Conservation (phyloP, 768 basidiomycete species). For the Hysterangium stoloniferum region DNA sequence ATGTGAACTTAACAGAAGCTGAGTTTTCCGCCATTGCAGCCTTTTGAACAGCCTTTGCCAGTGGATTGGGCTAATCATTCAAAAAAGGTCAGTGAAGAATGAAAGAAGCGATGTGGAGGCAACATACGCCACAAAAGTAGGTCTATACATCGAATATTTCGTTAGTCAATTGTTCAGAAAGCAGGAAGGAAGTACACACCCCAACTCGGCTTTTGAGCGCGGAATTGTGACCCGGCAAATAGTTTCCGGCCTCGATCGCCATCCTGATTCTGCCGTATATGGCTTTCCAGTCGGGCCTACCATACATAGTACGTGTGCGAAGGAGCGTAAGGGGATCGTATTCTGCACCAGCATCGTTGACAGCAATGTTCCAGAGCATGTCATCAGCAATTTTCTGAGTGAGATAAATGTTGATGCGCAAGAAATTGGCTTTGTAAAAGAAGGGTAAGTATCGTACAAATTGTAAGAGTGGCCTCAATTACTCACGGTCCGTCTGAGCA, state of each 20-base stretch:
- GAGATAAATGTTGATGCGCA: conserved; percentile 86
- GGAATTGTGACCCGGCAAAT: conserved; percentile 69
- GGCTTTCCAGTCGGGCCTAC: conserved; percentile 82
- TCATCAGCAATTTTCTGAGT: conserved; percentile 81
- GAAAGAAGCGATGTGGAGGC: neutral
- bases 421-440: conserved; percentile 63
- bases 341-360: conserved; percentile 79
- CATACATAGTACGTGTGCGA: conserved; percentile 83
- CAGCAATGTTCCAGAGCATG: conserved; percentile 87
- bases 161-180: too few species aligned
- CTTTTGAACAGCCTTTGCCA: conserved; percentile 72
- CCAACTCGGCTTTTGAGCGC: conserved; percentile 80
- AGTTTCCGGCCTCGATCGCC: conserved; percentile 76
- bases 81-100: neutral
- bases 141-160: too few species aligned
- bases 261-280: conserved; percentile 70
- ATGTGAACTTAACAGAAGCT: conserved; percentile 60
- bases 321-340: conserved; percentile 88
- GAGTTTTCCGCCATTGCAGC: conserved; percentile 52
- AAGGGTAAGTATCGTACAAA: neutral
- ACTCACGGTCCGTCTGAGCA: conserved; percentile 81
- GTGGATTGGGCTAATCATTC: conserved; percentile 43
- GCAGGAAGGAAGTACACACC: conserved; percentile 36
- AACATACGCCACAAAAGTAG: conserved; percentile 70
- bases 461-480: too few species aligned